phyloP scores from a whole-genome alignment of 1,139 yeast species.

The Nakaseomyces bracarensis region DNA sequence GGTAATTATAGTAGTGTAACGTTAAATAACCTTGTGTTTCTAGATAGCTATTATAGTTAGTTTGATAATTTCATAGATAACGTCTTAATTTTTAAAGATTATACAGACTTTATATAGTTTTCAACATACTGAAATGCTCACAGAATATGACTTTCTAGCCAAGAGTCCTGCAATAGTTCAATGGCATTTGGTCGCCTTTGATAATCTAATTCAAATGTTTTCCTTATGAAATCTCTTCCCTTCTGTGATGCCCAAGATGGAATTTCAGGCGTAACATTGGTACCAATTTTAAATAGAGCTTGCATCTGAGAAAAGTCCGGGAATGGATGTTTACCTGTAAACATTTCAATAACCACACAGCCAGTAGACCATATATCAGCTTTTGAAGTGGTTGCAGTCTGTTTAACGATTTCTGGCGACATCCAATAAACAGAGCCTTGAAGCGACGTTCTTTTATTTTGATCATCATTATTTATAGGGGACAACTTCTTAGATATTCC shows the following conservation, averaged over 20 bases:
- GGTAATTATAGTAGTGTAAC: no score
- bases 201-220: conserved; percentile 70
- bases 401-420: conserved; percentile 97
- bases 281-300: conserved; percentile 87
- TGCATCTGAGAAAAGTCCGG: conserved; percentile 94
- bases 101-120: no score
- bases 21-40: no score
- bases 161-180: conserved; percentile 50
- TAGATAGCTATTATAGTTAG: no score
- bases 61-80: no score
- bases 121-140: no score
- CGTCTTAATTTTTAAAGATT: no score
- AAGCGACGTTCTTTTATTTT: conserved; percentile 61
- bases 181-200: conserved; percentile 65
- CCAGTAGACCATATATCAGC: conserved; percentile 97
- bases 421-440: conserved; percentile 97
- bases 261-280: conserved; percentile 64
- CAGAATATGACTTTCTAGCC: conserved; percentile 26
- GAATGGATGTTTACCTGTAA: conserved; percentile 88
- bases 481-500: conserved; percentile 75
- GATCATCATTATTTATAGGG: conserved; percentile 25
- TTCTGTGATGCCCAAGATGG: conserved; percentile 71
- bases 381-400: conserved; percentile 77
- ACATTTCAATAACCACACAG: conserved; percentile 86
- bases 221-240: conserved; percentile 55